A percentile compares a stretch with the other conserved stretches of the same genome.
phyloP scores from a whole-genome alignment of 2,329 filamentous ascomycete species.

The Emericellopsis atlantica region DNA sequence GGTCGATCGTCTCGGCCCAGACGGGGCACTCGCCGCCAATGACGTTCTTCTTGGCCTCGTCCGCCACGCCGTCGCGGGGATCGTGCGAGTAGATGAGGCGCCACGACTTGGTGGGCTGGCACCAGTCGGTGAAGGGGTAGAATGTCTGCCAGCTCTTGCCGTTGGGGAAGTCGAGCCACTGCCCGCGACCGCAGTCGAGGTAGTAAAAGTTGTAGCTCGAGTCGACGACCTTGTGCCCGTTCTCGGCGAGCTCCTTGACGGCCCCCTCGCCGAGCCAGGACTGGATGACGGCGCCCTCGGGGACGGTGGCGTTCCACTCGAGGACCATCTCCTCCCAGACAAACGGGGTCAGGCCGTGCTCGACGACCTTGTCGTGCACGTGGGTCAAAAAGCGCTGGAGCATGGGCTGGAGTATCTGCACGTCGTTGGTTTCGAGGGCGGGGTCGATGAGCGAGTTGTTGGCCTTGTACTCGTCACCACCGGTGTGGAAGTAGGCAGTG shows the following conservation, averaged over 20 bases:
- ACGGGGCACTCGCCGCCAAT: conserved; percentile 72
- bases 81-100: conserved; percentile 70
- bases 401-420: conserved; percentile 54
- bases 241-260: conserved; percentile 44
- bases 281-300: conserved; percentile 62
- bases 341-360: conserved; percentile 55
- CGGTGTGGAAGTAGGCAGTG: conserved; percentile 69
- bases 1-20: conserved; percentile 72
- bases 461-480: conserved; percentile 76
- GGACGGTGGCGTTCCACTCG: conserved; percentile 64
- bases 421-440: conserved; percentile 54
- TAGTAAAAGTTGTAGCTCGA: conserved; percentile 76
- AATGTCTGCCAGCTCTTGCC: conserved; percentile 34
- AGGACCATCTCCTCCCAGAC: conserved; percentile 85
- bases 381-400: conserved; percentile 67
- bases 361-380: conserved; percentile 52
- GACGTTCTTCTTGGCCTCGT: conserved; percentile 51
- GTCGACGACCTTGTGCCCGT: conserved; percentile 59
- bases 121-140: conserved; percentile 74
- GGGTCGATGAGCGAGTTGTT: conserved; percentile 56
- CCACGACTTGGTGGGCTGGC: conserved; percentile 71
- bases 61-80: conserved; percentile 51
- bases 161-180: conserved; percentile 62
- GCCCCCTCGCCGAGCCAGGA: conserved; percentile 58
- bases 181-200: conserved; percentile 70